Evolutionary conservation across 2,329 filamentous ascomycete genomes (phyloP).

Genomic region (Leptographium lundbergii): DNA sequence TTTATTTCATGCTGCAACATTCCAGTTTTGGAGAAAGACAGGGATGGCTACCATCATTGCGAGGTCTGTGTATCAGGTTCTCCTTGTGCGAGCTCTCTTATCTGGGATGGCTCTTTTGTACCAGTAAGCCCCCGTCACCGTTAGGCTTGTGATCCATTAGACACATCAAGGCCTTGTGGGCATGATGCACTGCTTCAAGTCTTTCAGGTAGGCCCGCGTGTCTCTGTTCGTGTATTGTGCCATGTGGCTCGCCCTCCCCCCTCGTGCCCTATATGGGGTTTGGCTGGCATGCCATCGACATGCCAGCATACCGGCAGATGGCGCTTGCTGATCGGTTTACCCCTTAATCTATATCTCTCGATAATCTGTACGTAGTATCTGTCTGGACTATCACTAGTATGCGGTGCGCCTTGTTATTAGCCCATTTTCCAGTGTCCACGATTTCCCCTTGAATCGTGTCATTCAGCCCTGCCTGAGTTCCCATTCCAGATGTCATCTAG

Average conservation of each 20-base stretch:
- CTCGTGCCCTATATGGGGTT: background rate
- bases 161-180: background rate
- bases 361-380: background rate
- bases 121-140: background rate
- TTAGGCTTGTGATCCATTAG: background rate
- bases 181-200: background rate
- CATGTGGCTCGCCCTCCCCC: too few species aligned
- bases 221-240: background rate
- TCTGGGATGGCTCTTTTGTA: too few species aligned
- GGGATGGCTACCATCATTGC: background rate
- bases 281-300: background rate
- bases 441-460: background rate
- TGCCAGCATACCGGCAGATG: background rate
- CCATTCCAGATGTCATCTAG: background rate
- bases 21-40: background rate
- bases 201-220: background rate
- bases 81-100: too few species aligned
- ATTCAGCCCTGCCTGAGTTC: background rate
- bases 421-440: too few species aligned
- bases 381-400: background rate
- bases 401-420: too few species aligned
- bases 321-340: background rate
- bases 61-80: too few species aligned
- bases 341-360: background rate
- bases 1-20: background rate